These are phyloP conservation scores for Exophiala phaeomuriformis DNA, from an alignment of 2,329 filamentous ascomycete species.

Conservation along the genomic window DNA sequence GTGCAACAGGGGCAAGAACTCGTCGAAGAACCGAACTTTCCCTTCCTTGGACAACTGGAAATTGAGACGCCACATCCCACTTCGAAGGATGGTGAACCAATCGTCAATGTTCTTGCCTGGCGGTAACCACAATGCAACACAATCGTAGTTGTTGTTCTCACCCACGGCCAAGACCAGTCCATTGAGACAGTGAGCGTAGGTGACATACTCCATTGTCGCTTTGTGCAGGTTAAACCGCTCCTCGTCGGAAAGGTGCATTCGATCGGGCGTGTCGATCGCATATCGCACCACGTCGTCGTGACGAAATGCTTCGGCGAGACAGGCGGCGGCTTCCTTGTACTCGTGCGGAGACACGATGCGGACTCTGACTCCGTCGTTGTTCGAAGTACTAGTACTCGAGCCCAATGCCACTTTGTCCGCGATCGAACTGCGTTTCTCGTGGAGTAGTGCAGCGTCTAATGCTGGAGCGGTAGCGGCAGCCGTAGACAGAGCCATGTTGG, in stretches of 20 bases:
- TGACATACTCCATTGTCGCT: conserved; percentile 69
- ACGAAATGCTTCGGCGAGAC: conserved; percentile 70
- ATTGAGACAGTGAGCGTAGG: conserved; percentile 65
- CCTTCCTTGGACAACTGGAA: conserved; percentile 68
- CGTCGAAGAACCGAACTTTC: conserved; percentile 64
- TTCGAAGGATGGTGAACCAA: conserved; percentile 63
- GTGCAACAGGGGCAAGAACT: conserved; percentile 68
- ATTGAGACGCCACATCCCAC: conserved; percentile 69
- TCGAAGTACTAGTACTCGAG: conserved; percentile 26
- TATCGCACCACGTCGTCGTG: conserved; percentile 68
- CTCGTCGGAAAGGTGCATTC: conserved; percentile 55
- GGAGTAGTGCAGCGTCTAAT: conserved; percentile 23
- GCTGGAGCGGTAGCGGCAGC: conserved; percentile 21
- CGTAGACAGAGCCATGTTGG: conserved; percentile 26
- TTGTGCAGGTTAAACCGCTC: conserved; percentile 69
- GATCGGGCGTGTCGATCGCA: conserved; percentile 60
- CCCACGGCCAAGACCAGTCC: conserved; percentile 69
- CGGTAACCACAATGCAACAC: conserved; percentile 72
- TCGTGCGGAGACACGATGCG: conserved; percentile 59
- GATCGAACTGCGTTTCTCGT: conserved; percentile 23
- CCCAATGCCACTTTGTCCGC: conserved; percentile 10
- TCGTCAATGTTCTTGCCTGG: conserved; percentile 68
- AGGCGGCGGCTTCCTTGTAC: conserved; percentile 62
- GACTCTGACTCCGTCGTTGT: conserved; percentile 52
- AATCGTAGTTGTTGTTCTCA: conserved; percentile 67